Evolutionary conservation across 352 stramenopile genomes (phyloP).

Genomic region (Chrysophaeum taylorii): DNA sequence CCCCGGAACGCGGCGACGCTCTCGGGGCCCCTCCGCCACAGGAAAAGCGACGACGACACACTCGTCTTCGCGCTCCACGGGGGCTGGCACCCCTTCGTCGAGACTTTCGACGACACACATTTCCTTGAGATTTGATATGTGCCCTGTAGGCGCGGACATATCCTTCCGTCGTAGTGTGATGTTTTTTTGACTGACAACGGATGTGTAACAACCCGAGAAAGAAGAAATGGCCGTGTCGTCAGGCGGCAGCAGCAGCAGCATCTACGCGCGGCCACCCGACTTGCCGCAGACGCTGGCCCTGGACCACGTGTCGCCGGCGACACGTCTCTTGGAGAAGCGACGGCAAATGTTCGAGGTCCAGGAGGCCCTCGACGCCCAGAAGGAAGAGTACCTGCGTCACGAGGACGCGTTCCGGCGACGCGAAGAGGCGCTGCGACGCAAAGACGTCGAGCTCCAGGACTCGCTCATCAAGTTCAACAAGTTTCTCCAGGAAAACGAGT

Average conservation of each 20-base stretch:
- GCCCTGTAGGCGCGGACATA: too few species aligned
- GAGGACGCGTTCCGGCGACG: conserved; percentile 78
- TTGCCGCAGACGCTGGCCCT: conserved; percentile 73
- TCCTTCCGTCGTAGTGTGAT: too few species aligned
- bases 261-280: too few species aligned
- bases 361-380: conserved; percentile 79
- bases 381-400: conserved; percentile 72
- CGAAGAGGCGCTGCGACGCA: conserved; percentile 77
- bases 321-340: conserved; percentile 77
- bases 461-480: conserved; percentile 94
- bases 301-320: conserved; percentile 80
- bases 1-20: background rate
- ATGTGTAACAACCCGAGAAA: too few species aligned
- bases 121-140: background rate
- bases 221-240: too few species aligned
- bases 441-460: conserved; percentile 83
- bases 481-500: conserved; percentile 74
- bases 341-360: conserved; percentile 82
- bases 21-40: too few species aligned
- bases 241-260: too few species aligned
- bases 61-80: background rate
- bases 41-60: background rate
- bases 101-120: background rate
- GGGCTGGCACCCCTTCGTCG: background rate
- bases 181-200: too few species aligned